These are phyloP conservation scores for Phytophthora constricta DNA, from an alignment of 352 stramenopile genomes.

Conservation along the genomic window DNA sequence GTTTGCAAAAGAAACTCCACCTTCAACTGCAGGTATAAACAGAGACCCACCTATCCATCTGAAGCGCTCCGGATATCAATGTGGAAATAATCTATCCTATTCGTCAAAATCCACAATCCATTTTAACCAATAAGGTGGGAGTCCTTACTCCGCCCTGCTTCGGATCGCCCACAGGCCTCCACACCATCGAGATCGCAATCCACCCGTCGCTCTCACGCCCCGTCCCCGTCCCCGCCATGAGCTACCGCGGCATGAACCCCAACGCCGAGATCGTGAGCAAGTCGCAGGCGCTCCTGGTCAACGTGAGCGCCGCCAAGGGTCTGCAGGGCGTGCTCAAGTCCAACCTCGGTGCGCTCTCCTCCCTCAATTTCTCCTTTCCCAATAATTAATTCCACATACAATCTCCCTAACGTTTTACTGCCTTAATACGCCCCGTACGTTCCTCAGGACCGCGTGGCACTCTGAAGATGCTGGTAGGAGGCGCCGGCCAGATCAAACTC, in stretches of 20 bases:
- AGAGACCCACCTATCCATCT: no score
- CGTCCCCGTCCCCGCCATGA: constrained; percentile 48
- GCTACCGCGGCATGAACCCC: constrained; percentile 90
- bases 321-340: constrained; percentile 96
- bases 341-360: constrained; percentile 79
- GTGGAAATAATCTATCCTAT: no score
- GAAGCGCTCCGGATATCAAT: no score
- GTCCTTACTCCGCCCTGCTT: no score
- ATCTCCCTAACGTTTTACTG: constrained; percentile 5
- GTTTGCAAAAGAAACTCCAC: no score
- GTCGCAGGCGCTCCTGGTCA: constrained; percentile 95
- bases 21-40: no score
- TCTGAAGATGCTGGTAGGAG: constrained; percentile 99
- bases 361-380: no score
- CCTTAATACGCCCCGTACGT: no score
- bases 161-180: background rate
- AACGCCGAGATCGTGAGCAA: constrained; percentile 98
- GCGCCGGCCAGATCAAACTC: constrained; percentile 99
- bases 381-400: constrained; percentile 6
- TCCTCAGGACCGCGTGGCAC: constrained; percentile 95
- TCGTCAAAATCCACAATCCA: no score
- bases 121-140: no score
- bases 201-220: constrained; percentile 26
- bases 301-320: constrained; percentile 97
- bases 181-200: constrained; percentile 45